phyloP scores from a whole-genome alignment of 176 grass and related monocot genomes.

The Oryza brachyantha region DNA sequence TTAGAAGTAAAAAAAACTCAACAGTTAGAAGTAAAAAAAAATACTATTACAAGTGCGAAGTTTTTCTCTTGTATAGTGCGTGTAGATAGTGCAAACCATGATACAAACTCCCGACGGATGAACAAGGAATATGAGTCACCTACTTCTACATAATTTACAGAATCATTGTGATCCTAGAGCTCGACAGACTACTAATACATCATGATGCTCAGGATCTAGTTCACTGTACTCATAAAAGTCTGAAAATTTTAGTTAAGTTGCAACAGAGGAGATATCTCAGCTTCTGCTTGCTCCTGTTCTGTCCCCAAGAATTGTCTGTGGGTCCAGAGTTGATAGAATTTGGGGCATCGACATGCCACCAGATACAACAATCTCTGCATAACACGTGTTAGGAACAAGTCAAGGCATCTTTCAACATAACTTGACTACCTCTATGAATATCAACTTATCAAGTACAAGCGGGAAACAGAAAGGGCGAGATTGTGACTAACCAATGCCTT shows the following conservation, averaged over 20 bases:
- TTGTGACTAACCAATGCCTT: constrained; percentile 75
- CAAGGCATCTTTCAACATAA: background rate
- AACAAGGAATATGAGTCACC: constrained; percentile 21
- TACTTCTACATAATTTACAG: constrained; percentile 49
- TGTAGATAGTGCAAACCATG: constrained; percentile 22
- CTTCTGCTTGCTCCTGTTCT: constrained; percentile 57
- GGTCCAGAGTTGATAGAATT: constrained; percentile 78
- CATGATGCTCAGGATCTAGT: constrained; percentile 27
- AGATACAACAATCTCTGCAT: constrained; percentile 90
- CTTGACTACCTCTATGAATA: background rate
- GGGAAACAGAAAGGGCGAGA: background rate
- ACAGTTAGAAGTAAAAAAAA: background rate
- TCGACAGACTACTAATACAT: background rate
- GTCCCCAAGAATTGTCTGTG: constrained; percentile 47
- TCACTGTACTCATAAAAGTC: constrained; percentile 17
- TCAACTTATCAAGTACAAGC: background rate
- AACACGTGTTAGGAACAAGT: background rate
- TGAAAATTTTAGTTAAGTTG: constrained; percentile 13
- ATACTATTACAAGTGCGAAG: background rate
- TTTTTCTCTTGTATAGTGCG: constrained; percentile 11
- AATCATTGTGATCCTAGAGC: constrained; percentile 22
- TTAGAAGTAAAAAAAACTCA: background rate
- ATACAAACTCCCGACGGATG: constrained; percentile 12
- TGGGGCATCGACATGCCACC: constrained; percentile 99
- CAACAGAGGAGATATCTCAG: constrained; percentile 23